A percentile compares a stretch with the other conserved stretches of the same genome.
These are phyloP conservation scores for Cylindrodendrum hubeiense DNA, from an alignment of 2,329 filamentous ascomycete genomes.

Conservation along the genomic window DNA sequence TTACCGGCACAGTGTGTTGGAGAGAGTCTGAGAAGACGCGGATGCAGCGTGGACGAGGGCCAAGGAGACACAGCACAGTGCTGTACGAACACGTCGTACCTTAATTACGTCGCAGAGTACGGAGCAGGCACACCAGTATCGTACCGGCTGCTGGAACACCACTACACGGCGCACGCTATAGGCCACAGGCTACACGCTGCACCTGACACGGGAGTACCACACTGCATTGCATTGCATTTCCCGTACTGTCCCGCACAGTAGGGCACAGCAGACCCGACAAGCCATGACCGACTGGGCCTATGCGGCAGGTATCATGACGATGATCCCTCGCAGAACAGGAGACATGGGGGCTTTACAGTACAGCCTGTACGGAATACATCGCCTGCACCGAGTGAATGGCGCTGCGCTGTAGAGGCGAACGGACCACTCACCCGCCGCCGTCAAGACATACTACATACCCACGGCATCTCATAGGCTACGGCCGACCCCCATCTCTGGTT, in stretches of 20 bases:
- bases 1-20: neutral
- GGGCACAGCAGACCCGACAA: neutral
- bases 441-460: conserved; percentile 9
- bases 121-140: too few relatives aligned
- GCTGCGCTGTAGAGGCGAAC: too few relatives aligned
- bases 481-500: neutral
- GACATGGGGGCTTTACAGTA: neutral
- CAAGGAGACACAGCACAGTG: neutral
- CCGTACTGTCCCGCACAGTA: neutral
- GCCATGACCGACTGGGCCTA: neutral
- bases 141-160: too few relatives aligned
- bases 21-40: neutral
- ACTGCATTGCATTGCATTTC: neutral
- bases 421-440: conserved; percentile 11
- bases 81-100: neutral
- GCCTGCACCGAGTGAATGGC: neutral
- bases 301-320: neutral
- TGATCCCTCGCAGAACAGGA: neutral
- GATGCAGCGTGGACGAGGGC: neutral
- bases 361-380: neutral
- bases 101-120: neutral
- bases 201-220: neutral
- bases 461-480: conserved; percentile 15
- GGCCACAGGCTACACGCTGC: neutral
- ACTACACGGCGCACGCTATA: too few relatives aligned